These are phyloP conservation scores for Globisporangium middletonii DNA, from an alignment of 352 stramenopile species.

Conservation along the genomic window DNA sequence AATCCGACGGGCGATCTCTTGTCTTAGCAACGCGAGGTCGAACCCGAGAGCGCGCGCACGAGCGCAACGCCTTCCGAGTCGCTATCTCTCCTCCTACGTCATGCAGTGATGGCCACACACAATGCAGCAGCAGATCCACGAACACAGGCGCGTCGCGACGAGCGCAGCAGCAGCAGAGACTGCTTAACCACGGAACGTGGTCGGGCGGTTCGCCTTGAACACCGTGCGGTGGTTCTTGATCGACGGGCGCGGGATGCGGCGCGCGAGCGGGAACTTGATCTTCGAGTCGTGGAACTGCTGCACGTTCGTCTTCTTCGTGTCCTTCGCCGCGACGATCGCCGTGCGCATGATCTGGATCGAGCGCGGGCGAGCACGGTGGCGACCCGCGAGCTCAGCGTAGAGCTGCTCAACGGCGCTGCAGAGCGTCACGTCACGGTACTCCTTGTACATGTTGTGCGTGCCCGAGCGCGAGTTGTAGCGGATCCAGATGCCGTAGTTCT, in stretches of 20 bases:
- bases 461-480: conserved; percentile 99
- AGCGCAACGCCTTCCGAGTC: neutral
- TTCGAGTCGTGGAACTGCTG: conserved; percentile 96
- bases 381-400: conserved; percentile 98
- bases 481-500: conserved; percentile 99
- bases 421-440: conserved; percentile 98
- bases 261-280: conserved; percentile 98
- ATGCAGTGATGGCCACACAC: neutral
- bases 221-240: conserved; percentile 95
- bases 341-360: conserved; percentile 99
- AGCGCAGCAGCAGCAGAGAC: neutral
- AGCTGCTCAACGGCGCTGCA: conserved; percentile 98
- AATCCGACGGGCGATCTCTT: conserved; percentile 9
- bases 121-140: neutral
- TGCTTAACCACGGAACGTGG: conserved; percentile 97
- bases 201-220: conserved; percentile 96
- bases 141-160: neutral
- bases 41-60: neutral
- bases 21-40: neutral
- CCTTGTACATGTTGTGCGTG: conserved; percentile 99
- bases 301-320: conserved; percentile 95
- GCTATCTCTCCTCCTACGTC: neutral
- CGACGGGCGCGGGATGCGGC: conserved; percentile 91
- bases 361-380: conserved; percentile 94
- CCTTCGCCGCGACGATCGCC: conserved; percentile 91